Base-by-base conservation (phyloP, 352 stramenopile genomes). In the Phytophthora gonapodyides region DNA sequence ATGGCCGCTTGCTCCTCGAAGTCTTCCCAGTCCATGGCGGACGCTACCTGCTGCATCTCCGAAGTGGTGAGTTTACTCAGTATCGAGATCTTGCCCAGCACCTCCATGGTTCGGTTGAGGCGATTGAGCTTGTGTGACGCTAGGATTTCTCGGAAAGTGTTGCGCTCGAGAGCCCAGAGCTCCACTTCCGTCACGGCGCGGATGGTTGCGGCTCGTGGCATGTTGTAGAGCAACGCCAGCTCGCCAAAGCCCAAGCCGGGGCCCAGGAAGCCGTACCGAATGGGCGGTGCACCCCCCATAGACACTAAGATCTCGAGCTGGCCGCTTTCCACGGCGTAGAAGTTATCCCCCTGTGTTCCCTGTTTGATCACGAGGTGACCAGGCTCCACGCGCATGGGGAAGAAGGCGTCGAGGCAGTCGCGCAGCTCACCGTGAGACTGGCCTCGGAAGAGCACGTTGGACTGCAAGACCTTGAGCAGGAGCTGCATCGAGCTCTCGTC, bases 191-290 rank as follows among this genome's bases (percentile, higher is more conserved):
- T 80, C 19, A 84, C 69, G 0, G 85, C 74, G 1, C 79, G 79
- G 43, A 97, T 97, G 63, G 95, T 98, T 7, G 97, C 97, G 2
- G 97, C 96, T 48, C 97, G 82, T 8, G 97, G 97, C 73, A 93
- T 89, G 63, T 98, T 98, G 73, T 98, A 99, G 61, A 99, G 81
- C 42, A 99, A 73, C 5, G 97, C 96, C 1, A 99, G 69, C 66
- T 99, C 97, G 27, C 97, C 97, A 77, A 99, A 99, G 5, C 91
- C 84, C 67, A 87, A 71, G 5, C 84, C 82, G 0, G 80, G 47
- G 21, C 64, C 64, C 10, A 93, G 62, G 19, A 78, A 83, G 7
- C 84, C 84, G 54, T 90, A 93, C 16, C 84, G 82, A 50, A 93
- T 90, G 0, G 78, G 77, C 4, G 68, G 69, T 16, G 74, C 61